Percentiles rank a stretch among this genome's conserved stretches.
Conservation (phyloP, 768 basidiomycete genomes). For the Mrakia blollopis region DNA sequence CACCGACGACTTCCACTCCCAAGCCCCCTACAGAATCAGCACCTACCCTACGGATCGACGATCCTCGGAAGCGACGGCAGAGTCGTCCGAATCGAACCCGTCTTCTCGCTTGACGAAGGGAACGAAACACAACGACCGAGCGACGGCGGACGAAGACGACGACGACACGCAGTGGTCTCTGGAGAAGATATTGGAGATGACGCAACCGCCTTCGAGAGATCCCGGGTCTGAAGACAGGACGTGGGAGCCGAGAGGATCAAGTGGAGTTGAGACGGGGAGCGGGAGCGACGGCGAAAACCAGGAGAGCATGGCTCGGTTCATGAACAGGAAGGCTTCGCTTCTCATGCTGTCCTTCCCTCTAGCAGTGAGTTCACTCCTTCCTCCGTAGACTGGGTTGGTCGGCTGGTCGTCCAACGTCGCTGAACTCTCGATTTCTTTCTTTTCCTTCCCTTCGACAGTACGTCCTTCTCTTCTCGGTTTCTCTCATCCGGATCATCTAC, state of each 20-base stretch:
- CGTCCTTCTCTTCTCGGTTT: constrained; percentile 44
- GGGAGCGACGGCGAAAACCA: constrained; percentile 20
- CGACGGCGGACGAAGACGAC: constrained; percentile 15
- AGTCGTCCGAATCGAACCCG: background rate
- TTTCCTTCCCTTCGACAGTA: constrained; percentile 44
- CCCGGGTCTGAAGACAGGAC: background rate
- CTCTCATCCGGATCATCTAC: constrained; percentile 44
- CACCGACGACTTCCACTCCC: background rate
- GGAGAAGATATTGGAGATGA: constrained; percentile 23
- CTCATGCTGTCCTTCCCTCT: constrained; percentile 46
- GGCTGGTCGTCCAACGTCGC: too few relatives aligned
- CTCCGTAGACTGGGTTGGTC: background rate
- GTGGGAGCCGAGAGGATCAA: constrained; percentile 4
- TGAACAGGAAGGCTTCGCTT: constrained; percentile 45
- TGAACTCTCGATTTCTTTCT: constrained; percentile 37
- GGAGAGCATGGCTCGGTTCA: constrained; percentile 44
- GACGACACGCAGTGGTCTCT: constrained; percentile 22
- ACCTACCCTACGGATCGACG: background rate
- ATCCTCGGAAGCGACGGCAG: constrained; percentile 2
- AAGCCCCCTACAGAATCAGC: background rate
- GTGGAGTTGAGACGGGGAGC: constrained; percentile 6
- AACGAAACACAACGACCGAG: background rate
- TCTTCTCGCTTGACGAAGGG: background rate
- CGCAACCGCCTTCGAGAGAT: constrained; percentile 14
- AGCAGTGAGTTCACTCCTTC: constrained; percentile 38